Evolutionary conservation across 2,329 filamentous ascomycete species (phyloP), one percentile per base, ranked within the genome.

Genomic region (Chaetomium sp.): DNA sequence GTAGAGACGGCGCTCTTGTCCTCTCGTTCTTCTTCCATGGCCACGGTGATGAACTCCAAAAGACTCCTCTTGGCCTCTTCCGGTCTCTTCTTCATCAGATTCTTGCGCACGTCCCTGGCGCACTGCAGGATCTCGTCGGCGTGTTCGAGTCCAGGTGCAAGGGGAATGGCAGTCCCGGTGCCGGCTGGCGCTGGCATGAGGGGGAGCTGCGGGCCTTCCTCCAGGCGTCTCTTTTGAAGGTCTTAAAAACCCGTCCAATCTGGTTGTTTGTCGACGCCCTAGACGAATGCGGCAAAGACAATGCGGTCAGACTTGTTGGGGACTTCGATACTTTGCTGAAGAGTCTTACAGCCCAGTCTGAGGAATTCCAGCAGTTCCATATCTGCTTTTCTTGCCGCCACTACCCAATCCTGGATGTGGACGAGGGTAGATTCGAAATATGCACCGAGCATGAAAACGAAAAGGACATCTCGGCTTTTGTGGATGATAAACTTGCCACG

Each of bases 1-100:
- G 12, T 8, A 25, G 21, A 57, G 51, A 57, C 31, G 23, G 21
- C 33, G 38, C 35, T 21, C 50, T 65, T 12, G 47, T 72, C 5
- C 66, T 78, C 10, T 72, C 69, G 0, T 79, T 78, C 70, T 79
- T 78, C 67, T 78, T 79, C 59, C 73, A 78, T 21, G 73, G 66
- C 7, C 72, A 73, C 2, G 76, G 77, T 8, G 38, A 64, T 16
- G 45, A 68, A 9, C 70, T 79, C 4, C 74, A 79, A 66, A 76
- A 69, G 58, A 70, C 70, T 0, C 70, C 65, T 1, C 35, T 75
- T 31, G 78, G 78, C 16, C 71, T 79, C 64, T 75, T 75, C 56
- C 72, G 76, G 16, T 73, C 77, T 3, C 60, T 79, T 2, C 63
- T 79, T 16, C 68, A 78, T 63, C 75, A 78, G 7, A 10, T 75